These are phyloP conservation scores for Fusarium avenaceum DNA, from an alignment of 2,329 filamentous ascomycete genomes.

Conservation along the genomic window DNA sequence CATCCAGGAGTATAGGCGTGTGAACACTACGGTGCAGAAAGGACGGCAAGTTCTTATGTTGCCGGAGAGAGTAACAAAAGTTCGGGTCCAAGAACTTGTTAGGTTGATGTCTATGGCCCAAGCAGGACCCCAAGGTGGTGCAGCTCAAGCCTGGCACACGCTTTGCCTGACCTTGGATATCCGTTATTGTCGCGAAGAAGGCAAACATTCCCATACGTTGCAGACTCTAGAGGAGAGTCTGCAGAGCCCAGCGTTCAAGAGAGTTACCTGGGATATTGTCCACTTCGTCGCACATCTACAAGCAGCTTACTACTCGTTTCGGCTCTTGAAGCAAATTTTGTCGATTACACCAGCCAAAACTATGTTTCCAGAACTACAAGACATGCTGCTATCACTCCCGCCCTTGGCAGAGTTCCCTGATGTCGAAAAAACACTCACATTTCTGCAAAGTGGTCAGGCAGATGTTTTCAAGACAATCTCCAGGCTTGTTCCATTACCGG, in stretches of 20 bases:
- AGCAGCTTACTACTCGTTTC: constrained; percentile 71
- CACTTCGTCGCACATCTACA: constrained; percentile 74
- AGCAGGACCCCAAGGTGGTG: constrained; percentile 3
- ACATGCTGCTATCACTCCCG: constrained; percentile 47
- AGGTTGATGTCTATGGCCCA: constrained; percentile 34
- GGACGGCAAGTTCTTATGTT: constrained; percentile 47
- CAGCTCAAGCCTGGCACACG: constrained; percentile 44
- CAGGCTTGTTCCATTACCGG: constrained; percentile 37
- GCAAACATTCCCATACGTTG: constrained; percentile 47
- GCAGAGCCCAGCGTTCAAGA: not conserved
- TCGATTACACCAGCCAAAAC: constrained; percentile 22
- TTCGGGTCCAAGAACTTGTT: constrained; percentile 39
- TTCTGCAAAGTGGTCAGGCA: constrained; percentile 39
- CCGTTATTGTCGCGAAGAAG: constrained; percentile 48
- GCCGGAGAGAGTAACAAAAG: constrained; percentile 10
- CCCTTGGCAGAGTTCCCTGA: constrained; percentile 46
- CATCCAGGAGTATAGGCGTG: constrained; percentile 56
- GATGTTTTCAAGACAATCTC: constrained; percentile 29
- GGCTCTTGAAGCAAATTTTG: constrained; percentile 60
- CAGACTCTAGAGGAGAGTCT: constrained; percentile 40
- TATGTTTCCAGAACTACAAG: constrained; percentile 33
- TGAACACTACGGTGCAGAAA: constrained; percentile 50
- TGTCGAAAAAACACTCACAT: constrained; percentile 27
- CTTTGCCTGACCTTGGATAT: constrained; percentile 50
- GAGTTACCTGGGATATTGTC: constrained; percentile 66